Evolutionary conservation across 129 eudicot genomes (phyloP), one percentile per base, ranked within the genome.

Genomic region (Tagetes patula): DNA sequence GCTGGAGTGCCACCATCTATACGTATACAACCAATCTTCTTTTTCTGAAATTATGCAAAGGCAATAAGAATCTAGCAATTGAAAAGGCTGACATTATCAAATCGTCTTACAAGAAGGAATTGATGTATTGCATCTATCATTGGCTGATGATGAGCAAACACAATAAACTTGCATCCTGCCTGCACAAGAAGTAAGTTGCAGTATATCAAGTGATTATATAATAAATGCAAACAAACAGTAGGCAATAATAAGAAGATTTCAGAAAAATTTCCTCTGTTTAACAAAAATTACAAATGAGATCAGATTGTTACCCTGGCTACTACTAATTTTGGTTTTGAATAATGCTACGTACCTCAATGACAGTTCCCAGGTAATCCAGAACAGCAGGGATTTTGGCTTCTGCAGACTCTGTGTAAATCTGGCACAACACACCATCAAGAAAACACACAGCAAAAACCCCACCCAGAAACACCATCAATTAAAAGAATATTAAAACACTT

Each of bases 311-410:
- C 6, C 59, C 40, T 42, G 87, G 85, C 93, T 86, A 78, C 93
- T 86, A 78, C 84, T 76, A 45, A 75, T 70, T 54, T 34, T 43
- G 27, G 38, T 36, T 58, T 61, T 62, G 46, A 60, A 42, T 38
- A 54, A 40, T 58, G 76, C 43, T 63, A 79, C 61, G 20, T 71
- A 93, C 98, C 96, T 93, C 96, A 53, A 89, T 78, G 59, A 93
- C 82, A 39, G 97, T 94, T 84, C 85, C 96, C 65, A 94, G 73
- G 87, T 94, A 94, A 72, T 94, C 99, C 76, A 87, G 80, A 73
- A 94, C 99, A n/a, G 99, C 96, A 4, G 97, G 97, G 64, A 94
- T 86, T 82, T 94, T 94, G 54, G 96, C 99, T 83, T 79, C 88
- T 31, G 99, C 99, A 59, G 99, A 94, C 56, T 90, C 99, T 11